Base-by-base conservation (phyloP, 768 basidiomycete genomes). In the Roridomyces roridus region DNA sequence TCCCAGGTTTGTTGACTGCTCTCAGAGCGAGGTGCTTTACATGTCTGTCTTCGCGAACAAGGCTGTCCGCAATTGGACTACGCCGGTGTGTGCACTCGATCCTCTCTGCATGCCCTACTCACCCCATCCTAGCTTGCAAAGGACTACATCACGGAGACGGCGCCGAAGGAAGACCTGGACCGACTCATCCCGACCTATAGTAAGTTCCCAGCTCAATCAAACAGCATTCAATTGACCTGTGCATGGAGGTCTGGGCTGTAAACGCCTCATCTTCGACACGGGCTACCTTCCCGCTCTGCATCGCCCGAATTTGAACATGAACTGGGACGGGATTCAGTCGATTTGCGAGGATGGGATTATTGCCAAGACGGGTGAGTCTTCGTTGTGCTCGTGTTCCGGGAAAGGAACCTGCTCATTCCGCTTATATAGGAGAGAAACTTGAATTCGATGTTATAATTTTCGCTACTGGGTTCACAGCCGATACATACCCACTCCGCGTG, bases 161-260 rank as follows among this genome's bases (percentile, higher is more conserved):
- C 81, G 0, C 86, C 86, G 0, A 68, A 72, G 46, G 68, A 81
- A 57, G 80, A 83, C 59, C 75, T 73, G 35, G 65, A 74, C 2
- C 40, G 71, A 17, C 67, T 88, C 17, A 71, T 83, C 37, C 86
- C 86, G 1, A 70, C 70, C 7, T 82, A 80, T 65, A 72, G 84
- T 84, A 56, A 46, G 77, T 57, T 23, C 20, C 24, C 25, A 5
- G 10, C 4, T 44, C n/a, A n/a, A n/a, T n/a, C n/a, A n/a, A n/a
- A n/a, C n/a, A n/a, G n/a, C n/a, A n/a, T n/a, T n/a, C n/a, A n/a
- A n/a, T n/a, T n/a, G n/a, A n/a, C n/a, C n/a, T n/a, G n/a, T n/a
- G n/a, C n/a, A n/a, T n/a, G n/a, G 46, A 84, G 82, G 73, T 23
- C 65, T 78, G 37, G 84, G 85, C 2, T 86, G 84, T 62, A 85